Evolutionary conservation across 352 stramenopile genomes (phyloP).

Genomic region (Phytophthora sansomeana): DNA sequence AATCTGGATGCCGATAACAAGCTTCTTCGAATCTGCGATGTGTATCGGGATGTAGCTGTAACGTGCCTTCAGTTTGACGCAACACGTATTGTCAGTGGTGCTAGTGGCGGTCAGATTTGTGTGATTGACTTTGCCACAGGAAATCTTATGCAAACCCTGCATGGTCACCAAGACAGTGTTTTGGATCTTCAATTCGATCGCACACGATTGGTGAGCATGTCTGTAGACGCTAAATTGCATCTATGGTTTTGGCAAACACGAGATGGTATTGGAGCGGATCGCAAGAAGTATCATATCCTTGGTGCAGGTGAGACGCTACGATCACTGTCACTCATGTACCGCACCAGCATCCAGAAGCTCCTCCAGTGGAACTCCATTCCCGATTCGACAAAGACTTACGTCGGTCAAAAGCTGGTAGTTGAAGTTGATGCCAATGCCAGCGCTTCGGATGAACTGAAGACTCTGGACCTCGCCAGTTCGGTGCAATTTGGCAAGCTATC

Average conservation of each 20-base stretch:
- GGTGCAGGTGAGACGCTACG: conserved; percentile 72
- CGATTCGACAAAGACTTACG: conserved; percentile 75
- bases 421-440: conserved; percentile 50
- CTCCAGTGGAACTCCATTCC: conserved; percentile 75
- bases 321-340: conserved; percentile 83
- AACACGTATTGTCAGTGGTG: conserved; percentile 74
- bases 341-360: conserved; percentile 70
- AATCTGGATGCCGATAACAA: conserved; percentile 74
- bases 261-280: conserved; percentile 45
- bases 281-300: conserved; percentile 81
- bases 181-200: conserved; percentile 83
- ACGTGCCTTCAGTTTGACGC: conserved; percentile 82
- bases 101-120: conserved; percentile 59
- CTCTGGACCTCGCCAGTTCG: conserved; percentile 57
- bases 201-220: conserved; percentile 72
- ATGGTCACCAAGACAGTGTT: conserved; percentile 52
- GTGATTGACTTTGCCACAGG: conserved; percentile 81
- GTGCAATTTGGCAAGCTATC: conserved; percentile 64
- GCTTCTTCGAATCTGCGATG: conserved; percentile 66
- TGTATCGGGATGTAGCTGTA: conserved; percentile 55
- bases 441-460: conserved; percentile 65
- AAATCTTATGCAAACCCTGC: conserved; percentile 71
- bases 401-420: conserved; percentile 82
- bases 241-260: conserved; percentile 79
- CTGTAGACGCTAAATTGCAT: conserved; percentile 56